Conservation (phyloP, 2,329 filamentous ascomycete genomes). For the Lachnellula willkommii region DNA sequence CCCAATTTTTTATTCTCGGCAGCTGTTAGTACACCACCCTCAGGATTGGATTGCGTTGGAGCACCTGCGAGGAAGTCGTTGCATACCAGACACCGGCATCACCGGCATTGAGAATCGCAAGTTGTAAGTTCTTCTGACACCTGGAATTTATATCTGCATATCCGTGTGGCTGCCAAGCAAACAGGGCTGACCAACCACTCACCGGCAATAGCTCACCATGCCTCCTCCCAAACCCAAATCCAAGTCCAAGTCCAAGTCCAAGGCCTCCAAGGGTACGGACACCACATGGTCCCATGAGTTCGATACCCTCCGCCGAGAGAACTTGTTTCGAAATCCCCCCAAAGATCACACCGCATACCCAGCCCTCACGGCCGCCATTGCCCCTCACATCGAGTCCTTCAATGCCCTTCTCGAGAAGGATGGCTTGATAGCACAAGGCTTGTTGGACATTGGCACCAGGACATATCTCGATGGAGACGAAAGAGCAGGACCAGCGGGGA, state of each 20-base stretch:
- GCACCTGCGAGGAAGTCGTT: not conserved
- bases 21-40: not conserved
- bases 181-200: not conserved
- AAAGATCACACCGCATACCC: slow-evolving; percentile 85
- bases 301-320: slow-evolving; percentile 78
- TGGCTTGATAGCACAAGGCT: slow-evolving; percentile 66
- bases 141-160: not conserved
- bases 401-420: slow-evolving; percentile 77
- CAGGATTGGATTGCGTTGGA: not conserved
- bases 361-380: slow-evolving; percentile 74
- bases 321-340: slow-evolving; percentile 84
- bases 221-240: slow-evolving; percentile 17
- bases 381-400: slow-evolving; percentile 93
- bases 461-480: slow-evolving; percentile 79
- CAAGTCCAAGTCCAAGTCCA: not conserved
- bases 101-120: not conserved
- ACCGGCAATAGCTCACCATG: slow-evolving; percentile 16
- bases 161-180: not conserved
- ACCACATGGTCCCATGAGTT: slow-evolving; percentile 81
- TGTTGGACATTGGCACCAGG: slow-evolving; percentile 88
- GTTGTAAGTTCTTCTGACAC: not conserved
- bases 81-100: not conserved
- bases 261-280: slow-evolving; percentile 38
- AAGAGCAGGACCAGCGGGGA: slow-evolving; percentile 49
- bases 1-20: not conserved